Evolutionary conservation across 106 monocot species (phyloP).

Genomic region (Posidonia australis): DNA sequence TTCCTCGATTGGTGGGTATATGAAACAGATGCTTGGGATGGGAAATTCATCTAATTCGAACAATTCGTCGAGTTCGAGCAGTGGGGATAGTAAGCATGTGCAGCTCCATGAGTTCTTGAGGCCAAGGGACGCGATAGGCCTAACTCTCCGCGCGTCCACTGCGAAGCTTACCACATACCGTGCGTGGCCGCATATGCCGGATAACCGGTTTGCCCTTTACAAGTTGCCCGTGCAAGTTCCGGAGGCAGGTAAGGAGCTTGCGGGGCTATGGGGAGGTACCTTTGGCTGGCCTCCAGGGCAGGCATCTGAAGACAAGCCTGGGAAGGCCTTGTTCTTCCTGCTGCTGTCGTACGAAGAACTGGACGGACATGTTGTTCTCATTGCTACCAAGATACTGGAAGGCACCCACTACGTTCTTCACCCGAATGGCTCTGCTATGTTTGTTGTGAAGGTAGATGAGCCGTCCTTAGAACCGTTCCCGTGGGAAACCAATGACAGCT

Average conservation of each 20-base stretch:
- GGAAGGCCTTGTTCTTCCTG: slow-evolving; percentile 71
- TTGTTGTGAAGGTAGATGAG: slow-evolving; percentile 49
- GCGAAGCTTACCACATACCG: slow-evolving; percentile 55
- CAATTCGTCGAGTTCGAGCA: neutral
- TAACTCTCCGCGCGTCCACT: slow-evolving; percentile 40
- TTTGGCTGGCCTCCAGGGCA: slow-evolving; percentile 68
- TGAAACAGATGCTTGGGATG: slow-evolving; percentile 45
- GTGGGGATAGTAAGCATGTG: slow-evolving; percentile 40
- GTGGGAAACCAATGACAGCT: slow-evolving; percentile 41
- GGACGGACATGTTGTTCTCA: slow-evolving; percentile 28
- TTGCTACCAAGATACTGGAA: slow-evolving; percentile 78
- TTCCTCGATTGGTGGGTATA: slow-evolving; percentile 31
- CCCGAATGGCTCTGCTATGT: slow-evolving; percentile 91
- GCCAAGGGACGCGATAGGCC: slow-evolving; percentile 32
- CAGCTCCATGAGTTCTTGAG: slow-evolving; percentile 45
- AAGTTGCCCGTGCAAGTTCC: slow-evolving; percentile 51
- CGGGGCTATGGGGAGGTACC: slow-evolving; percentile 79
- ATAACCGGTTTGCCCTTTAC: slow-evolving; percentile 65
- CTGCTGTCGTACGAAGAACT: slow-evolving; percentile 58
- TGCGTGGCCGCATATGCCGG: slow-evolving; percentile 80
- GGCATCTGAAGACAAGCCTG: slow-evolving; percentile 34
- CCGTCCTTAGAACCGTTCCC: slow-evolving; percentile 52
- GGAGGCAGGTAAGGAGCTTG: slow-evolving; percentile 27
- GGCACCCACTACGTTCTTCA: slow-evolving; percentile 88
- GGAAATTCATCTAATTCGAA: neutral